These are phyloP conservation scores for Eutypa lata DNA, from an alignment of 2,329 filamentous ascomycete species.

Conservation along the genomic window DNA sequence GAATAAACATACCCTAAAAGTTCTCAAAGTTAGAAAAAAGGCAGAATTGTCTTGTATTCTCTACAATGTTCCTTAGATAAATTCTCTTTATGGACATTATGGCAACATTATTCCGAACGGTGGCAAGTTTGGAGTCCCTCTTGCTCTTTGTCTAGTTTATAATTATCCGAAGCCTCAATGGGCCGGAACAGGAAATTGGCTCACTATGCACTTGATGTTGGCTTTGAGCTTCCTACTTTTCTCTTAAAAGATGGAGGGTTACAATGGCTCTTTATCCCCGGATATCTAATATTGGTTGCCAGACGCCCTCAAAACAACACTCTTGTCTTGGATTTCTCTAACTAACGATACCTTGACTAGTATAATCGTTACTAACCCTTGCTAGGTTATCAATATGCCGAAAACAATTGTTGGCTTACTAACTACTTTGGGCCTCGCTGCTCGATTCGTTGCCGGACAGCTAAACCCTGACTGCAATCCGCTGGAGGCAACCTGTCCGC, in stretches of 20 bases:
- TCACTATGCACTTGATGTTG: constrained; percentile 14
- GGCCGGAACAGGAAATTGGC: constrained; percentile 22
- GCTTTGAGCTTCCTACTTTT: constrained; percentile 23
- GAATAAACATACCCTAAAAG: no score
- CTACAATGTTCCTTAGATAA: no score
- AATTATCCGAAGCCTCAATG: neutral
- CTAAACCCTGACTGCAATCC: constrained; percentile 29
- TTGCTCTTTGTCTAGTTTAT: constrained; percentile 1
- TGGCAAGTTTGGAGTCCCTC: neutral
- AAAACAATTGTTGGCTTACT: constrained; percentile 20
- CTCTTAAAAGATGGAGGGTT: constrained; percentile 4
- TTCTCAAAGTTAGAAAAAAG: no score
- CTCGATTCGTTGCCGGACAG: constrained; percentile 20
- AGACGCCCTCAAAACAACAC: neutral
- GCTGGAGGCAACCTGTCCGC: constrained; percentile 20
- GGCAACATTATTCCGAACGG: neutral
- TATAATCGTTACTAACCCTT: constrained; percentile 13
- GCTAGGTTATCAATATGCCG: constrained; percentile 20
- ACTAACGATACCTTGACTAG: constrained; percentile 11
- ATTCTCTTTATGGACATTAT: no score
- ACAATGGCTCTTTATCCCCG: constrained; percentile 29
- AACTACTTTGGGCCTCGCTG: constrained; percentile 17
- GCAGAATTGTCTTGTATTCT: no score
- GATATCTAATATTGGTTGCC: constrained; percentile 18
- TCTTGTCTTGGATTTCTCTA: constrained; percentile 1